phyloP scores from a whole-genome alignment of 306 rosid species.

The Canavalia gladiata region DNA sequence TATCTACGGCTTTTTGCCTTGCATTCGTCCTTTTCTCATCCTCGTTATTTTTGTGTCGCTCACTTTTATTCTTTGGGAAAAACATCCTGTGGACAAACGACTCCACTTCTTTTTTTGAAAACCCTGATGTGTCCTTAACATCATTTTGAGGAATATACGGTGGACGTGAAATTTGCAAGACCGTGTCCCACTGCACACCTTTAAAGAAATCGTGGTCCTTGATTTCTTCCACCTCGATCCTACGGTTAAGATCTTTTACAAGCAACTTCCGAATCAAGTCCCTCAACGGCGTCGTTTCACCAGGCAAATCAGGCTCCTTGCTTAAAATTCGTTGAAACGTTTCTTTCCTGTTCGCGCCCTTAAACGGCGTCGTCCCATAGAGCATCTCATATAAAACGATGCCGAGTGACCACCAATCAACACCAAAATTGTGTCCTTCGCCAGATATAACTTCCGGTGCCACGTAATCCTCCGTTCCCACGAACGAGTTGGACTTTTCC shows the following conservation, averaged over 20 bases:
- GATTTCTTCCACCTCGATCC: constrained; percentile 69
- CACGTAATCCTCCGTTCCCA: constrained; percentile 96
- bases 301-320: constrained; percentile 56
- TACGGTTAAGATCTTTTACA: constrained; percentile 68
- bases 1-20: not conserved
- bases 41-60: not conserved
- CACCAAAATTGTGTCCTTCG: constrained; percentile 76
- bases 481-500: constrained; percentile 88
- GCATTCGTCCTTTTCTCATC: not conserved
- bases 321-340: constrained; percentile 70
- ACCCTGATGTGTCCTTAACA: constrained; percentile 48
- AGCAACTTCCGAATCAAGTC: constrained; percentile 69
- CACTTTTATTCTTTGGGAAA: constrained; percentile 31
- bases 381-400: constrained; percentile 77
- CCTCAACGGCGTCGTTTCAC: constrained; percentile 66
- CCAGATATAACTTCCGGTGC: constrained; percentile 88
- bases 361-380: constrained; percentile 82
- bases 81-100: constrained; percentile 68
- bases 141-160: constrained; percentile 72
- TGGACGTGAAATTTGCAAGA: constrained; percentile 67
- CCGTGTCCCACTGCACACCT: constrained; percentile 67
- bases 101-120: constrained; percentile 60
- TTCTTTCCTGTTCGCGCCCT: constrained; percentile 72
- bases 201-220: constrained; percentile 77
- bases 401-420: constrained; percentile 97